phyloP scores from a whole-genome alignment of 202 grass and related monocot species.

The Hordeum pubiflorum region DNA sequence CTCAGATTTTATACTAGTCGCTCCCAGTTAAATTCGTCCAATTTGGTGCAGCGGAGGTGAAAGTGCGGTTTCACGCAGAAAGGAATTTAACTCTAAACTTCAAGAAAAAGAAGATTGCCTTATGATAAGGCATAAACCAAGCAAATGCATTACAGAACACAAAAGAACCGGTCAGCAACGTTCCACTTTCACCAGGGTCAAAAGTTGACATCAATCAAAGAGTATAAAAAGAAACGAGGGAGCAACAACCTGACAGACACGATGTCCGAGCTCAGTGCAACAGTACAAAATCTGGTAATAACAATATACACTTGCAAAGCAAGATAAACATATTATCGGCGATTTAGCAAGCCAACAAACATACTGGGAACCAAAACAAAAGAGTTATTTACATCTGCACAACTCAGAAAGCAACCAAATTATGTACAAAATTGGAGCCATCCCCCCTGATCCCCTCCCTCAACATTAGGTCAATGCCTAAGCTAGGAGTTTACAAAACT shows the following conservation, averaged over 20 bases:
- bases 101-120: not conserved
- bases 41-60: too few species aligned
- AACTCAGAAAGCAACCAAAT: conserved; percentile 15
- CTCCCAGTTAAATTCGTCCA: too few species aligned
- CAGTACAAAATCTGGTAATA: conserved; percentile 5
- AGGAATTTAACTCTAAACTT: not conserved
- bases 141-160: not conserved
- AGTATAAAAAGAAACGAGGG: not conserved
- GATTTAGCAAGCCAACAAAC: not conserved
- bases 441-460: not conserved
- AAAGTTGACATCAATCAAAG: not conserved
- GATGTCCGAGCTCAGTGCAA: not conserved
- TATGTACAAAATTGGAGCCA: conserved; percentile 26
- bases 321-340: not conserved
- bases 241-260: not conserved
- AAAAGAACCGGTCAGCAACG: not conserved
- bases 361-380: not conserved
- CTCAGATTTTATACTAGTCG: too few species aligned
- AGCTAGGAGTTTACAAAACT: conserved; percentile 29
- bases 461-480: conserved; percentile 4
- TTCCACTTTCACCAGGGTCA: not conserved
- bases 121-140: not conserved
- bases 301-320: conserved; percentile 29
- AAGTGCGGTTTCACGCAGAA: too few species aligned
- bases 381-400: conserved; percentile 22